These are phyloP conservation scores for Scheffersomyces illinoinensis DNA, from an alignment of 1,139 yeast species.

Conservation along the genomic window DNA sequence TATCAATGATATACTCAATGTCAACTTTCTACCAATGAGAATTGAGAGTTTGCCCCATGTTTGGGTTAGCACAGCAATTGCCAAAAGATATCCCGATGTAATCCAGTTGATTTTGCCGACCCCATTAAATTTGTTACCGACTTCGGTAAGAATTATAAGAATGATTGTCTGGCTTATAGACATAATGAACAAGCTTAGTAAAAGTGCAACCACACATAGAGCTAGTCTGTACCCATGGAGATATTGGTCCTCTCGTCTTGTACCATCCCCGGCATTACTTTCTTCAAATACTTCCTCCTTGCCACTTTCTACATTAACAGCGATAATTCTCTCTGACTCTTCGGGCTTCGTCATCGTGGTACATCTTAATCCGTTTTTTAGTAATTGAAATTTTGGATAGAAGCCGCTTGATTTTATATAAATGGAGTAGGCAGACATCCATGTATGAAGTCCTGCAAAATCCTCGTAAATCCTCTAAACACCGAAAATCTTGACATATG, in stretches of 20 bases:
- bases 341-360: not conserved
- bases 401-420: not conserved
- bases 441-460: not conserved
- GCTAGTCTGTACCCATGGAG: conserved; percentile 8
- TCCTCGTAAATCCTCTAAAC: not conserved
- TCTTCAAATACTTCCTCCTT: conserved; percentile 7
- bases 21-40: conserved; percentile 15
- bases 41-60: conserved; percentile 16
- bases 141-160: conserved; percentile 15
- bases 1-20: conserved; percentile 11
- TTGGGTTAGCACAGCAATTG: conserved; percentile 15
- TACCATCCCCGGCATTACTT: conserved; percentile 17
- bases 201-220: conserved; percentile 7
- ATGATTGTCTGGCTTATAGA: conserved; percentile 21
- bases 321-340: not conserved
- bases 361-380: not conserved
- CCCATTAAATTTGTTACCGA: conserved; percentile 12
- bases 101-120: conserved; percentile 16
- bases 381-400: not conserved
- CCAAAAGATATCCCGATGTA: conserved; percentile 15
- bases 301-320: not conserved
- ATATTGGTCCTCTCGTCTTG: conserved; percentile 14
- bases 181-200: conserved; percentile 13
- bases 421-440: not conserved
- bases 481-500: not conserved